Percentiles rank a stretch among this genome's conserved stretches.
phyloP scores from a whole-genome alignment of 768 basidiomycete genomes.

The Pleurotus pulmonarius region DNA sequence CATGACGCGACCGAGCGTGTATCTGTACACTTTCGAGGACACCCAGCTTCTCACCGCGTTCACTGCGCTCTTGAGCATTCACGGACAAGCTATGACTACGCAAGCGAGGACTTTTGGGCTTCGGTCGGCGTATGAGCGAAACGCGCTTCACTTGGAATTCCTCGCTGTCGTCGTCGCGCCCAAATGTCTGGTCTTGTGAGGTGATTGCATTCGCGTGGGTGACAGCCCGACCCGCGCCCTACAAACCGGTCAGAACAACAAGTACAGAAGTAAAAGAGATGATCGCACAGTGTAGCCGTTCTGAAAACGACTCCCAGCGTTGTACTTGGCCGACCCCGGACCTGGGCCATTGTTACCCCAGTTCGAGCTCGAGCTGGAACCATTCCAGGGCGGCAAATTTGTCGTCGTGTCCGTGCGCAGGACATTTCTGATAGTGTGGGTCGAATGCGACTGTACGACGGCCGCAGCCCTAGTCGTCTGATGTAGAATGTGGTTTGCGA shows the following conservation, averaged over 20 bases:
- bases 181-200: conserved; percentile 44
- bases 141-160: conserved; percentile 35
- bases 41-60: conserved; percentile 41
- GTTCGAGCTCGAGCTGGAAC: conserved; percentile 44
- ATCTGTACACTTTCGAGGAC: conserved; percentile 63
- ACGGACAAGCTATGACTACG: conserved; percentile 64
- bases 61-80: conserved; percentile 34
- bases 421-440: conserved; percentile 70
- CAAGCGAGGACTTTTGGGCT: conserved; percentile 32
- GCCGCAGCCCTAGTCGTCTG: conserved; percentile 75
- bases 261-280: neutral
- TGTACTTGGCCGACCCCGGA: conserved; percentile 70
- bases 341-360: conserved; percentile 55
- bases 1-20: conserved; percentile 59
- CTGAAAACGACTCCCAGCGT: conserved; percentile 69
- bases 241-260: neutral
- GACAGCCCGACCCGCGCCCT: conserved; percentile 69
- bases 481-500: conserved; percentile 74
- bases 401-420: conserved; percentile 50
- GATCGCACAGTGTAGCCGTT: conserved; percentile 59
- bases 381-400: conserved; percentile 37
- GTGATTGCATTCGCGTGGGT: conserved; percentile 68
- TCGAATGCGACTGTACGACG: conserved; percentile 66
- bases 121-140: conserved; percentile 20
- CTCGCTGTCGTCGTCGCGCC: conserved; percentile 56